Percentiles rank a stretch among this genome's conserved stretches.
Evolutionary conservation across 352 stramenopile species (phyloP).

Genomic region (Globisporangium megalacanthum): DNA sequence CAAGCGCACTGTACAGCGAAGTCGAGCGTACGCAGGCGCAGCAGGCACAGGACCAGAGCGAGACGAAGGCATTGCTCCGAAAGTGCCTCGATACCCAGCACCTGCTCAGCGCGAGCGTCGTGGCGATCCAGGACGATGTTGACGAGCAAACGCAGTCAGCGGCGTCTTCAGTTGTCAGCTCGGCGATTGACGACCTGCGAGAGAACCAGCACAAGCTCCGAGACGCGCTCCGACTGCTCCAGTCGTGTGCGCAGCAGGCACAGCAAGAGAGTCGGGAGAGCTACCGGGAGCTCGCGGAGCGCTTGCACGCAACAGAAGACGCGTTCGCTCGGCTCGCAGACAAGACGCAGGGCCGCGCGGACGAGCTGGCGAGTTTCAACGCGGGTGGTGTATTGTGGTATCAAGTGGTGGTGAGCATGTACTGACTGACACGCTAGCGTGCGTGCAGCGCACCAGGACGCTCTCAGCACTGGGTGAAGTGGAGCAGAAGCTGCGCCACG

Average conservation of each 20-base stretch:
- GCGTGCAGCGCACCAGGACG: conserved; percentile 24
- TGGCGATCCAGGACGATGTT: conserved; percentile 48
- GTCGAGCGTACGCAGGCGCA: not conserved
- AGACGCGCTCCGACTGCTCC: conserved; percentile 39
- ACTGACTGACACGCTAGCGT: too few species aligned
- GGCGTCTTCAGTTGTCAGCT: not conserved
- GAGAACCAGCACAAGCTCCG: conserved; percentile 42
- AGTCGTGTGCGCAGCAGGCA: conserved; percentile 35
- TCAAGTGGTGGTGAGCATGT: too few species aligned
- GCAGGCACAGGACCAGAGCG: conserved; percentile 15
- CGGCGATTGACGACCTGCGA: conserved; percentile 35
- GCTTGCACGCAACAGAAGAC: conserved; percentile 37
- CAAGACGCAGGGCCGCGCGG: conserved; percentile 23
- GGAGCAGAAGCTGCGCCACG: conserved; percentile 30
- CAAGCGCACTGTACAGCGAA: conserved; percentile 20
- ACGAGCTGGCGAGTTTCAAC: conserved; percentile 16
- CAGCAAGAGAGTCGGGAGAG: conserved; percentile 28
- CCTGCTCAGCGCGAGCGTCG: conserved; percentile 46
- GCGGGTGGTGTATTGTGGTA: conserved; percentile 23
- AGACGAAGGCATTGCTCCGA: conserved; percentile 36
- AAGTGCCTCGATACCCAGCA: conserved; percentile 63
- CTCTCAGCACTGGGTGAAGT: conserved; percentile 30
- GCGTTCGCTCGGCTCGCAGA: conserved; percentile 33
- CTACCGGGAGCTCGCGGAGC: conserved; percentile 22
- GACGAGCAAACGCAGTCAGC: conserved; percentile 26